Base-by-base conservation (phyloP, 768 basidiomycete genomes). In the Tylopilus cervinicoccineus region DNA sequence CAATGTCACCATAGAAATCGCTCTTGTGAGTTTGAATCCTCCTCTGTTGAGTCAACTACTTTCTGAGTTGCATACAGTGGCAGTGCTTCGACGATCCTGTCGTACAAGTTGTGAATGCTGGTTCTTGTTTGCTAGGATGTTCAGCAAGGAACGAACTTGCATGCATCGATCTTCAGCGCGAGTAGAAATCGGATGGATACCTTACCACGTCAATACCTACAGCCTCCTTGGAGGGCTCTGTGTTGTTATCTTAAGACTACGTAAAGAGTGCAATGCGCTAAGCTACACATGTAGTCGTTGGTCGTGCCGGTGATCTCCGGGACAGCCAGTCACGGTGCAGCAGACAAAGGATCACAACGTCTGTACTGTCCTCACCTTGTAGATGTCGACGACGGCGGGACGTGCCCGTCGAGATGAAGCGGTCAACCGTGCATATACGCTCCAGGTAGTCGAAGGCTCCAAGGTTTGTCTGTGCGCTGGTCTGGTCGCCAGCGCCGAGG, bases 381-480 rank as follows among this genome's bases (percentile, higher is more conserved):
- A 34, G 52, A 69, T 69, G 65, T 53, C 63, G 27, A 64, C 44
- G 14, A 46, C 48, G 16, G 36, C 47, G 11, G 51, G 54, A 47
- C 70, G 70, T 54, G 66, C 70, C 44, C 76, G 73, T 50, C 70
- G 76, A 31, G 71, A 72, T 43, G 73, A 79, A 61, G 79, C 82
- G 50, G 74, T 78, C 41, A 75, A 85, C 19, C 70, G 69, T 56
- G 84, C 84, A 28, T 76, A 85, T 50, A 66, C 69, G 37, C 55
- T 86, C 17, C 84, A 86, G 59, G 71, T 76, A n/a, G 72, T 64
- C 51, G 82, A 81, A 43, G 84, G 75, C 8, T 68, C 78, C 45
- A 68, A 76, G 65, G 83, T 83, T 48, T 40, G 77, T 73, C 43
- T 22, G 24, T 49, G 33, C 37, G 38, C 38, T 23, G 19, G 36